Percentiles rank a stretch among this genome's conserved stretches.
These are phyloP conservation scores for Metschnikowia noctiluminum DNA, from an alignment of 805 yeast genomes.

Conservation along the genomic window DNA sequence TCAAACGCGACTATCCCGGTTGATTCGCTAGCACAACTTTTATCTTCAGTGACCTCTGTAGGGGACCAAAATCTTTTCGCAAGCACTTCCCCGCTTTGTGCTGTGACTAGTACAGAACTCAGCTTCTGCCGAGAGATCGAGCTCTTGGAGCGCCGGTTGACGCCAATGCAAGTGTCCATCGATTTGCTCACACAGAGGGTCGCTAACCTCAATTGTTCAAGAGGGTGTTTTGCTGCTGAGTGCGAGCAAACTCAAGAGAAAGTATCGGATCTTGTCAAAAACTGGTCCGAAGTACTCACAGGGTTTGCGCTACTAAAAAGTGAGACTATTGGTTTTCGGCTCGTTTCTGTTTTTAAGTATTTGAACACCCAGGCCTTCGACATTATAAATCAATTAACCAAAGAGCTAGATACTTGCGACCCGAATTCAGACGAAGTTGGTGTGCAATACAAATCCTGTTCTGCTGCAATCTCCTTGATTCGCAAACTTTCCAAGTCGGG, in stretches of 20 bases:
- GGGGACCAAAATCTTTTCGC: constrained; percentile 1
- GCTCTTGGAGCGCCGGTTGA: constrained; percentile 2
- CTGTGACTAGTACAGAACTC: constrained; percentile 5
- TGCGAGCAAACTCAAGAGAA: neutral
- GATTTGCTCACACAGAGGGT: constrained; percentile 9
- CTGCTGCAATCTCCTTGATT: constrained; percentile 35
- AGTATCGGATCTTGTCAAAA: constrained; percentile 1
- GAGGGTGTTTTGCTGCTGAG: constrained; percentile 1
- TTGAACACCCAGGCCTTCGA: constrained; percentile 9
- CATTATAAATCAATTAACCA: constrained; percentile 3
- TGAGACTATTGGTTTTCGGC: constrained; percentile 9
- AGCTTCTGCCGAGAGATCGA: neutral
- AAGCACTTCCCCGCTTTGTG: constrained; percentile 3
- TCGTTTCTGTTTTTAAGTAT: constrained; percentile 7
- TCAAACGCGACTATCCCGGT: constrained; percentile 3
- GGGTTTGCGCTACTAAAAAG: constrained; percentile 8
- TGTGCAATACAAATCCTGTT: constrained; percentile 34
- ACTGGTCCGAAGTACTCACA: constrained; percentile 9
- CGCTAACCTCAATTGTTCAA: constrained; percentile 2
- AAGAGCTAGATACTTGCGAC: constrained; percentile 12
- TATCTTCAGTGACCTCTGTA: constrained; percentile 1
- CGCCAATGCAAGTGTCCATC: constrained; percentile 12
- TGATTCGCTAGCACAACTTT: constrained; percentile 5
- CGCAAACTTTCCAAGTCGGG: constrained; percentile 24
- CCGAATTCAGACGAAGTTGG: constrained; percentile 28